Evolutionary conservation across 2,329 filamentous ascomycete genomes (phyloP).

Genomic region (Pseudogymnoascus sp.): DNA sequence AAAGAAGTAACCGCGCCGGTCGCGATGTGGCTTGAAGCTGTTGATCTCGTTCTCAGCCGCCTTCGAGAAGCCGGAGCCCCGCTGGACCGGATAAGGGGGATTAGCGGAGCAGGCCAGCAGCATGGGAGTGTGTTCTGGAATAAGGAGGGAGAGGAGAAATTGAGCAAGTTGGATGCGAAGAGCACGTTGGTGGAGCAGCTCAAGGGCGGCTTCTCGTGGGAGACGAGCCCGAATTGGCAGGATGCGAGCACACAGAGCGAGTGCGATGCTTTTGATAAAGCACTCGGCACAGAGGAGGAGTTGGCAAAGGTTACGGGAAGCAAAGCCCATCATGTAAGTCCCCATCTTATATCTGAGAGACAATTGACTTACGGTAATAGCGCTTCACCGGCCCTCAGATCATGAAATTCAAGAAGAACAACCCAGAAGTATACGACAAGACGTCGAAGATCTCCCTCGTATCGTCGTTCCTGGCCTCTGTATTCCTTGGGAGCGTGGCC

Average conservation of each 20-base stretch:
- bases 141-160: conserved; percentile 55
- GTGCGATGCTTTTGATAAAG: conserved; percentile 78
- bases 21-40: conserved; percentile 86
- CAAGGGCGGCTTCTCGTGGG: conserved; percentile 65
- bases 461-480: conserved; percentile 87
- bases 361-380: conserved; percentile 35
- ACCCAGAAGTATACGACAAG: conserved; percentile 71
- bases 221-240: conserved; percentile 94
- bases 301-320: conserved; percentile 81
- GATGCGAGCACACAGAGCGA: conserved; percentile 90
- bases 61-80: conserved; percentile 64
- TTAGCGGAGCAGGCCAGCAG: conserved; percentile 93
- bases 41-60: conserved; percentile 74
- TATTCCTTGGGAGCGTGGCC: conserved; percentile 78
- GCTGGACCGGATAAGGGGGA: conserved; percentile 66
- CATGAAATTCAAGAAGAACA: conserved; percentile 72
- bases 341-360: not conserved
- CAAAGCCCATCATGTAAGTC: conserved; percentile 81
- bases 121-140: conserved; percentile 97
- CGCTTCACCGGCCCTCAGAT: conserved; percentile 98
- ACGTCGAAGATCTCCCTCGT: conserved; percentile 87
- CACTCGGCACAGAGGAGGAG: conserved; percentile 57
- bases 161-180: conserved; percentile 52
- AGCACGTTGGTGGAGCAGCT: conserved; percentile 68
- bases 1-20: conserved; percentile 90